Conservation (phyloP, 169 alveolate species). For the Blepharisma undulans region DNA sequence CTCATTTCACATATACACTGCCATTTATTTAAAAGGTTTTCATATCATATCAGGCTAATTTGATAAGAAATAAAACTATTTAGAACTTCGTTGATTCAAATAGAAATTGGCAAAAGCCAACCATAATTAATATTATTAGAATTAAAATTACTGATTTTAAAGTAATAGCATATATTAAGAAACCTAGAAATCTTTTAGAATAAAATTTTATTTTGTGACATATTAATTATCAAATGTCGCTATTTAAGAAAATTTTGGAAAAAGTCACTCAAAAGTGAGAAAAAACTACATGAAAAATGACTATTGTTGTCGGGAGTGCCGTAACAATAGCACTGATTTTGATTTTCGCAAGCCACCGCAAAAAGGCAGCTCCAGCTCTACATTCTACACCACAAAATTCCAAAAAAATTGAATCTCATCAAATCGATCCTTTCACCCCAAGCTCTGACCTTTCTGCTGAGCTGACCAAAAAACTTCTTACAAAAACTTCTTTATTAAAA, state of each 20-base stretch:
- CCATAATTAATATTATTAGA: not conserved
- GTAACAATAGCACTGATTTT: not conserved
- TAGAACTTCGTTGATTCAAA: not conserved
- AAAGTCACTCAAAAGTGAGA: not conserved
- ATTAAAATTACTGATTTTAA: too few species aligned
- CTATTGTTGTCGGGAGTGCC: not conserved
- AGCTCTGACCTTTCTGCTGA: not conserved
- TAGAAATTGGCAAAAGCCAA: not conserved
- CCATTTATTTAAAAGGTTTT: not conserved
- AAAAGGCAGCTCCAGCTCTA: not conserved
- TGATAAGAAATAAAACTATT: not conserved
- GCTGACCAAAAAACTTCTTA: not conserved
- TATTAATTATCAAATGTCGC: not conserved
- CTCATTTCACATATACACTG: not conserved
- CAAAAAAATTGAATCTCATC: not conserved
- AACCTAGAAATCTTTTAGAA: too few species aligned
- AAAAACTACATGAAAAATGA: not conserved
- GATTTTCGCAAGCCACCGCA: not conserved
- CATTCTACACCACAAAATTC: not conserved
- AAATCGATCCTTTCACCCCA: not conserved
- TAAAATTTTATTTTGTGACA: not conserved
- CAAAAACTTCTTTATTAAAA: not conserved
- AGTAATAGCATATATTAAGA: too few species aligned
- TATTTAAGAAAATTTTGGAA: not conserved
- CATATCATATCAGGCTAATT: not conserved